Conservation (phyloP, 768 basidiomycete genomes). For the Gymnopilus junonius region DNA sequence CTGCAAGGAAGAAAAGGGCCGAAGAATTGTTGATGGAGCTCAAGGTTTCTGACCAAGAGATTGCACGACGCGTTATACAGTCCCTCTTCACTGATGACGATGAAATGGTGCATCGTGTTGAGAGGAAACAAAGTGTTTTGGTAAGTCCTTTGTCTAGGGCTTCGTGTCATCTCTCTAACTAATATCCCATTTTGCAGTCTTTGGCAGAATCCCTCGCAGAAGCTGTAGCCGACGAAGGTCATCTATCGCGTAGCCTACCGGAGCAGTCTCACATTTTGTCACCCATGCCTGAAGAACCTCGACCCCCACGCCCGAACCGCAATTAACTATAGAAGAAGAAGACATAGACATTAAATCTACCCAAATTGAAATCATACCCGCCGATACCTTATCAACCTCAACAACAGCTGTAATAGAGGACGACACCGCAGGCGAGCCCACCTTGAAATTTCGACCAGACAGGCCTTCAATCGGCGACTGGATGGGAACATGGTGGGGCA, state of each 20-base stretch:
- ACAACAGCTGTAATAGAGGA: slow-evolving; percentile 13
- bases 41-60: slow-evolving; percentile 62
- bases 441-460: slow-evolving; percentile 41
- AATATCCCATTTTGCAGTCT: slow-evolving; percentile 37
- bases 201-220: slow-evolving; percentile 58
- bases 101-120: slow-evolving; percentile 50
- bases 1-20: slow-evolving; percentile 52
- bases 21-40: slow-evolving; percentile 62
- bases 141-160: slow-evolving; percentile 42
- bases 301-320: slow-evolving; percentile 1
- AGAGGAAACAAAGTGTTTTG: slow-evolving; percentile 60
- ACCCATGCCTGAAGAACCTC: slow-evolving; percentile 40
- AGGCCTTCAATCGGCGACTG: slow-evolving; percentile 68
- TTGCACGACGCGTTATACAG: slow-evolving; percentile 69
- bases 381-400: slow-evolving; percentile 3
- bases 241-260: slow-evolving; percentile 39
- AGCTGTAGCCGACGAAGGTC: slow-evolving; percentile 55
- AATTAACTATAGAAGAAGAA: too few species aligned
- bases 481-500: slow-evolving; percentile 79
- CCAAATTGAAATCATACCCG: slow-evolving; percentile 7
- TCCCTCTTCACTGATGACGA: slow-evolving; percentile 64
- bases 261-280: slow-evolving; percentile 33
- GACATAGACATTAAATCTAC: too few species aligned
- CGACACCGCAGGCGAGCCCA: slow-evolving; percentile 20
- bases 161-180: not conserved